Percentiles rank a stretch among this genome's conserved stretches.
Evolutionary conservation across 2,329 filamentous ascomycete species (phyloP).

Genomic region (Hypoxylon sp.): DNA sequence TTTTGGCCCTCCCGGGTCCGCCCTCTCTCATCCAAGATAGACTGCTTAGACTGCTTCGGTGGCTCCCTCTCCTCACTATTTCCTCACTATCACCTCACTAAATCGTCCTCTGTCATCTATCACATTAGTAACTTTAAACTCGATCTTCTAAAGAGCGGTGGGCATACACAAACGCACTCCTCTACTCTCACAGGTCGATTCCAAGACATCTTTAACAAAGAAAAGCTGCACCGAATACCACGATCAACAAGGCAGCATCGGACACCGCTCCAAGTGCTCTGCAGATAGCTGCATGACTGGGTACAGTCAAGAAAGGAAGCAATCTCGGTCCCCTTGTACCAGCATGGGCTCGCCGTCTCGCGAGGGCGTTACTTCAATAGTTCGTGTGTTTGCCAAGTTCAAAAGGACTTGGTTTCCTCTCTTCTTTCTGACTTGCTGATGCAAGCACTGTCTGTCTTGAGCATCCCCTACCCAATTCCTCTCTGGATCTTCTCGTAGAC

Average conservation of each 20-base stretch:
- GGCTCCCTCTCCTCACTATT: constrained; percentile 42
- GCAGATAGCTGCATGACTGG: constrained; percentile 59
- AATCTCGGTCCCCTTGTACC: constrained; percentile 59
- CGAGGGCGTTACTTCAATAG: constrained; percentile 54
- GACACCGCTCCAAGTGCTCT: constrained; percentile 56
- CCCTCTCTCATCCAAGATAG: constrained; percentile 41
- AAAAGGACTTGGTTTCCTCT: constrained; percentile 56
- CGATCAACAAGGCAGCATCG: constrained; percentile 54
- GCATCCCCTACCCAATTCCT: constrained; percentile 47
- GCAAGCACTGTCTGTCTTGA: constrained; percentile 58
- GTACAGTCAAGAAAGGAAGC: constrained; percentile 58
- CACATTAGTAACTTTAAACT: constrained; percentile 60
- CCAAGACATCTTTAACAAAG: constrained; percentile 67
- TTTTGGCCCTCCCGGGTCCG: constrained; percentile 39
- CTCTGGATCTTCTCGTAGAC: constrained; percentile 50
- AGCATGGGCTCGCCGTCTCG: constrained; percentile 53
- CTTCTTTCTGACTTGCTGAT: constrained; percentile 47
- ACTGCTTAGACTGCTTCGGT: constrained; percentile 39
- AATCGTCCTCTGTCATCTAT: constrained; percentile 55
- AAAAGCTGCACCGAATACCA: constrained; percentile 61
- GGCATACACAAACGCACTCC: constrained; percentile 63
- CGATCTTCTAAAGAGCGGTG: constrained; percentile 65
- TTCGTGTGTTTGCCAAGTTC: constrained; percentile 59
- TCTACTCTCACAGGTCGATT: constrained; percentile 63
- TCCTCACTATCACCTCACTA: constrained; percentile 42